Percentiles rank a stretch among this genome's conserved stretches.
Evolutionary conservation across 2,329 filamentous ascomycete species (phyloP).

Genomic region (Colletotrichum sp.): DNA sequence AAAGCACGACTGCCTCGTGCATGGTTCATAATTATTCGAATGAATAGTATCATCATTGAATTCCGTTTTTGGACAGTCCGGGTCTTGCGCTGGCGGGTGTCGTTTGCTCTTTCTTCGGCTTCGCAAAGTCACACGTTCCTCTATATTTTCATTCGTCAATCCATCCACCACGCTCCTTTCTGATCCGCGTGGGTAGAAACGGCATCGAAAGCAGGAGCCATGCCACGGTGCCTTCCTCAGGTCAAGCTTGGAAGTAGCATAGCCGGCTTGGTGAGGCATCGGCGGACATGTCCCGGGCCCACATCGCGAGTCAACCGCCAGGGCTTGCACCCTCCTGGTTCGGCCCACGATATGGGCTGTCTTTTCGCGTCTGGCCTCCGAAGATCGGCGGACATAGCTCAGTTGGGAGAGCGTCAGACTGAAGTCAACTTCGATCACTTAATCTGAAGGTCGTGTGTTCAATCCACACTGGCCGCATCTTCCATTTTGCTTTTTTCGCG

Average conservation of each 20-base stretch:
- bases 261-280: not conserved
- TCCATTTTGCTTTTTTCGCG: not conserved
- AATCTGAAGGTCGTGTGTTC: too few relatives aligned
- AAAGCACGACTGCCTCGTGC: not conserved
- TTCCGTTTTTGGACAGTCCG: not conserved
- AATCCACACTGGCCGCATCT: slow-evolving; percentile 1
- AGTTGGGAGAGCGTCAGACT: not conserved
- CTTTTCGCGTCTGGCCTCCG: accelerated
- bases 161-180: not conserved
- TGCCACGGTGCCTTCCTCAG: not conserved
- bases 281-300: not conserved
- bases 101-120: not conserved
- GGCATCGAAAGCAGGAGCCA: not conserved
- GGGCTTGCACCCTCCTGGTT: not conserved
- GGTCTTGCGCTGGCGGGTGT: not conserved
- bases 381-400: slow-evolving; percentile 1
- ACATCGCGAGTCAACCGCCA: not conserved
- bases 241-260: not conserved
- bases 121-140: not conserved
- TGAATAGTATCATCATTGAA: not conserved
- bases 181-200: not conserved
- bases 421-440: too few relatives aligned
- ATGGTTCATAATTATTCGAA: not conserved
- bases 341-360: not conserved
- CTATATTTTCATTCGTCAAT: not conserved